Base-by-base conservation (phyloP, 345 rosid genomes). In the Heritiera littoralis region DNA sequence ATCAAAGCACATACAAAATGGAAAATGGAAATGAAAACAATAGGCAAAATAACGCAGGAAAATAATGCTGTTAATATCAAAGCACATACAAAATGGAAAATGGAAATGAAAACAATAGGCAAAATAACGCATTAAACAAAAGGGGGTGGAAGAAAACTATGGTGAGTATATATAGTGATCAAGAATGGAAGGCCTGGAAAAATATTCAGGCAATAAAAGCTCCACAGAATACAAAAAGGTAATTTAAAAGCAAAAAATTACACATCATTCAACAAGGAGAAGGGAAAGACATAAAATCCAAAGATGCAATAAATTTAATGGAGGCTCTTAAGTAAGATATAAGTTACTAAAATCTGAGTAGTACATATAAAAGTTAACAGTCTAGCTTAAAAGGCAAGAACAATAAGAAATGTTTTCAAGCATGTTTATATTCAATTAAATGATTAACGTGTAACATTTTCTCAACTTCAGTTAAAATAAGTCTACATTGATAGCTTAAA, bases 11-110 rank as follows among this genome's bases (percentile, higher is more conserved):
- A 35, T 40, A 32, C 28, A 72, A 76, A 72, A 49, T 69, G n/a
- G 54, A 1, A 66, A 71, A 52, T 74, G 66, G 76, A 77, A 67
- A 49, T 74, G 66, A 78, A 77, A 67, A 49, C 40, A 80, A 63
- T 51, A 66, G 11, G 65, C n/a, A n/a, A 18, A 45, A 45, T 41
- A 51, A 74, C n/a, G 59, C 76, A 61, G 65, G 54, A 80, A 77
- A 52, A 66, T 32, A 83, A 45, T 14, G 69, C 12, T 18, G 45
- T 76, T 64, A 51, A 9, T 35, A 45, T 71, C 78, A 72, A 38
- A n/a, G 59, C 58, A 74, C 51, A 35, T 40, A 32, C 28, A 72
- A 76, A 72, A 49, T 69, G n/a, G 54, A 1, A 66, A 71, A 52
- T n/a, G n/a, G n/a, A n/a, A n/a, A n/a, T 74, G 66, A 78, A 77